A percentile compares a stretch with the other conserved stretches of the same genome.
Evolutionary conservation across 2,329 filamentous ascomycete genomes (phyloP).

Genomic region (Magnaporthiopsis rhizophila): DNA sequence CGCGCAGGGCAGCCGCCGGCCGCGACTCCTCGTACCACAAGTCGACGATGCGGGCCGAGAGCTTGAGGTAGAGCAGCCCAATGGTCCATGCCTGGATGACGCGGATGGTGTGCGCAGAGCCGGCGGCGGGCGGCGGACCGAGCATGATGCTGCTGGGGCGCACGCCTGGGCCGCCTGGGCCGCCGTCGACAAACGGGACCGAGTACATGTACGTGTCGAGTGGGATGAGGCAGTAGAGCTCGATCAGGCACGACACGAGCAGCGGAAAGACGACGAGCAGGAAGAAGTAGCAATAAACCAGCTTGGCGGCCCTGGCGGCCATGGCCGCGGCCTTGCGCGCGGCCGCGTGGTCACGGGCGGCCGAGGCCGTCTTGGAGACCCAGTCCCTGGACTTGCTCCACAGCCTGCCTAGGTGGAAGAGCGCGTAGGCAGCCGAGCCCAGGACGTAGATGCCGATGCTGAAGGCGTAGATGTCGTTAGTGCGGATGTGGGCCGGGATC

Average conservation of each 20-base stretch:
- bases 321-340: conserved; percentile 22
- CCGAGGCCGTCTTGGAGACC: conserved; percentile 16
- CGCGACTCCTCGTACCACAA: conserved; percentile 62
- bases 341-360: conserved; percentile 18
- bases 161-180: conserved; percentile 20
- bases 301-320: conserved; percentile 27
- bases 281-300: conserved; percentile 68
- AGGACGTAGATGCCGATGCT: conserved; percentile 81
- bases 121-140: conserved; percentile 18
- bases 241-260: conserved; percentile 69
- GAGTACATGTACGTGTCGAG: conserved; percentile 68
- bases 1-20: conserved; percentile 64
- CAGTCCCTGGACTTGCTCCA: conserved; percentile 24
- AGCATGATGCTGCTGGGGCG: conserved; percentile 19
- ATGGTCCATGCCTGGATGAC: conserved; percentile 92
- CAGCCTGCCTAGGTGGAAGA: conserved; percentile 41
- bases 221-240: conserved; percentile 83
- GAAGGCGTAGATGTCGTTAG: conserved; percentile 96
- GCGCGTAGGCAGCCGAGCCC: conserved; percentile 56
- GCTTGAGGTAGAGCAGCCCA: conserved; percentile 81
- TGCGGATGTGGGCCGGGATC: conserved; percentile 62
- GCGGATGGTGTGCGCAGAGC: conserved; percentile 61
- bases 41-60: conserved; percentile 62
- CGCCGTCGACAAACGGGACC: conserved; percentile 10
- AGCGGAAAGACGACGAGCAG: conserved; percentile 75